Conservation (phyloP, 129 eudicot species). For the Pulicaria dysenterica region DNA sequence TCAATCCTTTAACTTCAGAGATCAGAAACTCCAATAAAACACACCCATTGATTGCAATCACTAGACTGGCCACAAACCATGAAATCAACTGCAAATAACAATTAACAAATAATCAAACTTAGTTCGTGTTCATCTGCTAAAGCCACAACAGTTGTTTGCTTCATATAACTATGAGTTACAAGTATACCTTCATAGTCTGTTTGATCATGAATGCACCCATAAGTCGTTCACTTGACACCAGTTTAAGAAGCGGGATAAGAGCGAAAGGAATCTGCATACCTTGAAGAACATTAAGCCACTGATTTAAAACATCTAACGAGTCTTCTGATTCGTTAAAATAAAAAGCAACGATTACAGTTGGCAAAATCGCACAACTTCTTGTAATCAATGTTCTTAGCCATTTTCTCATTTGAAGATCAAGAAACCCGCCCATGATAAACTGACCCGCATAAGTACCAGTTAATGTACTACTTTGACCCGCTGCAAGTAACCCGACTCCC, state of each 20-base stretch:
- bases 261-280: conserved; percentile 81
- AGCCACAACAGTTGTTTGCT: no score
- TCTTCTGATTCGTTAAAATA: conserved; percentile 56
- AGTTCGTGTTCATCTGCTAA: no score
- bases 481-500: conserved; percentile 78
- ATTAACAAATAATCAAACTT: not conserved
- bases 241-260: conserved; percentile 64
- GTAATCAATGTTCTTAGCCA: conserved; percentile 75
- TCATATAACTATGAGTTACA: no score
- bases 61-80: conserved; percentile 72
- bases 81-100: conserved; percentile 43
- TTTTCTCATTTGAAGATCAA: conserved; percentile 58
- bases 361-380: conserved; percentile 69
- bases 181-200: conserved; percentile 51
- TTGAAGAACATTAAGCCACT: conserved; percentile 84
- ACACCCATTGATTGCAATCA: conserved; percentile 69
- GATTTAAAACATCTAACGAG: conserved; percentile 60
- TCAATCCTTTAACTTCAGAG: conserved; percentile 60
- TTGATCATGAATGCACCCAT: conserved; percentile 69
- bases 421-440: conserved; percentile 78
- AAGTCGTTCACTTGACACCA: conserved; percentile 61
- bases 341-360: conserved; percentile 67
- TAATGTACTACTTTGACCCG: conserved; percentile 83
- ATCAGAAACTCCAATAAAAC: conserved; percentile 60
- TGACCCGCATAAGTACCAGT: conserved; percentile 83